phyloP scores from a whole-genome alignment of 768 basidiomycete species.

The Leccinum imitatum region DNA sequence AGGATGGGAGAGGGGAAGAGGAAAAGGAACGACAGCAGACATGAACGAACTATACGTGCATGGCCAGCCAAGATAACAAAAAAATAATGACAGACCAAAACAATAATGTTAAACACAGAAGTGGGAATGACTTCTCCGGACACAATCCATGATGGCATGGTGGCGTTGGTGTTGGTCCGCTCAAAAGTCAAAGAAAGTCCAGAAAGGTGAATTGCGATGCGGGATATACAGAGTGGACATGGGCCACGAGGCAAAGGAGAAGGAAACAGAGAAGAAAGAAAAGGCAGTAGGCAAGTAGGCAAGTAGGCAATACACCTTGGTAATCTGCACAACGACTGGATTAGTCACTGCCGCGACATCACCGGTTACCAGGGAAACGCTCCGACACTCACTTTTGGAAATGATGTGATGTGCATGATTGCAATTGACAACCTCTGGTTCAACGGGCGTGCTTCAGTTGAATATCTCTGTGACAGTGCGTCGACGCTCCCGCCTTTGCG shows the following conservation, averaged over 20 bases:
- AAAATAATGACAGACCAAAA: conserved; percentile 16
- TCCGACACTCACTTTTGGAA: conserved; percentile 19
- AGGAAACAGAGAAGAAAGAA: not conserved
- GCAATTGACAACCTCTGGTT: conserved; percentile 11
- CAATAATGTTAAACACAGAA: conserved; percentile 34
- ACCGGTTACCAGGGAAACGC: not conserved
- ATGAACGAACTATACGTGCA: conserved; percentile 20
- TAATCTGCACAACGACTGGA: not conserved
- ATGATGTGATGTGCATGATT: conserved; percentile 2
- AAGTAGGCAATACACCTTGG: conserved; percentile 19
- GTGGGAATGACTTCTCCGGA: conserved; percentile 10
- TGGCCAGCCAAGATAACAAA: conserved; percentile 30
- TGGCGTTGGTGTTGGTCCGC: conserved; percentile 14
- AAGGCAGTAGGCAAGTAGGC: not conserved
- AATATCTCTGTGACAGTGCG: conserved; percentile 54
- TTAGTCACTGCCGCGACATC: not conserved
- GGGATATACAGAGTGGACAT: not conserved
- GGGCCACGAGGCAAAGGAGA: not conserved
- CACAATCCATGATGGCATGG: conserved; percentile 4
- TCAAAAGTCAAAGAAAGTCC: conserved; percentile 19
- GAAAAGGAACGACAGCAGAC: conserved; percentile 5
- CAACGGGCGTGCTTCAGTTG: conserved; percentile 16
- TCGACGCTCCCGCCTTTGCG: conserved; percentile 42
- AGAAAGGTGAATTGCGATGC: not conserved
- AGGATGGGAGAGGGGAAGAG: not conserved